phyloP scores from a whole-genome alignment of 371 early-diverging fungal genomes.

The Mucor indicus region DNA sequence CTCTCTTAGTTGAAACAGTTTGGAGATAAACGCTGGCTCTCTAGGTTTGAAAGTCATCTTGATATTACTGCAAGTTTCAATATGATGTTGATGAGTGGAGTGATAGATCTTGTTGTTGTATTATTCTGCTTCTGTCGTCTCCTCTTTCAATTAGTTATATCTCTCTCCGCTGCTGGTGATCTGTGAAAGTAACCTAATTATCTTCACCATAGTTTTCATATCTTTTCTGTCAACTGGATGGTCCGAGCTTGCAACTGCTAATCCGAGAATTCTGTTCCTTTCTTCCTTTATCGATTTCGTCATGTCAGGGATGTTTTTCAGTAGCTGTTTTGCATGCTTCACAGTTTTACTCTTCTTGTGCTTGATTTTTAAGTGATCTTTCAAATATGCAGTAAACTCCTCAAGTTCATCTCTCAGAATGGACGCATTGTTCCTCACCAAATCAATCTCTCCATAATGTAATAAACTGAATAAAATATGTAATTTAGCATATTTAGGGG shows the following conservation, averaged over 20 bases:
- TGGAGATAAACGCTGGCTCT: background rate
- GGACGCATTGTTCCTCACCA: no score
- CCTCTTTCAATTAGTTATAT: conserved; percentile 20
- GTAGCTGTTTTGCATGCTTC: conserved; percentile 3
- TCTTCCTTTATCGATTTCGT: conserved; percentile 5
- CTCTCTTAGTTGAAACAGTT: background rate
- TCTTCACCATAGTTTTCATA: conserved; percentile 9
- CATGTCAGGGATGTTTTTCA: conserved; percentile 4
- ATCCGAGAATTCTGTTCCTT: background rate
- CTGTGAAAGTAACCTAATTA: conserved; percentile 3
- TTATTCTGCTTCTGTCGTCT: conserved; percentile 23
- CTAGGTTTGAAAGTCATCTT: background rate
- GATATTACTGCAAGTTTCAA: conserved; percentile 1
- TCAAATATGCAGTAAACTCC: no score
- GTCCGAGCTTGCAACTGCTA: background rate
- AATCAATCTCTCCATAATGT: no score
- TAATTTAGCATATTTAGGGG: no score
- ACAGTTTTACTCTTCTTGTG: conserved; percentile 6
- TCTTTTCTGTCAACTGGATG: conserved; percentile 4
- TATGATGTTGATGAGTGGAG: background rate
- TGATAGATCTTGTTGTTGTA: conserved; percentile 3
- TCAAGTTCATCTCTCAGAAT: no score
- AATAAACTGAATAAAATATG: no score
- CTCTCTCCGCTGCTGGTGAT: conserved; percentile 10
- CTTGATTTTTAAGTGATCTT: no score